Percentiles rank a stretch among this genome's conserved stretches.
Conservation (phyloP, 768 basidiomycete genomes). For the Gymnopilus junonius region DNA sequence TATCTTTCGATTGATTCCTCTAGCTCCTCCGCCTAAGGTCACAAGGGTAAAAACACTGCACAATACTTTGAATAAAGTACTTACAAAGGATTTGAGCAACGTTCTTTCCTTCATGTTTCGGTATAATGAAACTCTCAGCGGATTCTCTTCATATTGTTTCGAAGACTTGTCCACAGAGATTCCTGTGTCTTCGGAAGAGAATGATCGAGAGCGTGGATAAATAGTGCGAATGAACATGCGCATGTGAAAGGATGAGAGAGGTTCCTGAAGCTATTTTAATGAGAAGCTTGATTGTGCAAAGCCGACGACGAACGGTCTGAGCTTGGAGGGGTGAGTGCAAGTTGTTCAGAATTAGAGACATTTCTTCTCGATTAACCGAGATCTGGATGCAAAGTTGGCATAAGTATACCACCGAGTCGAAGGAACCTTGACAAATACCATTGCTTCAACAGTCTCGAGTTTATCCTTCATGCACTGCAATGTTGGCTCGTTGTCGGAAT, state of each 20-base stretch:
- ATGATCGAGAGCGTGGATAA: background rate
- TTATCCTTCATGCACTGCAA: background rate
- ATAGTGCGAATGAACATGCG: background rate
- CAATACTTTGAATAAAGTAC: background rate
- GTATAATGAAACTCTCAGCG: background rate
- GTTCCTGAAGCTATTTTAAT: background rate
- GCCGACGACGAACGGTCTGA: background rate
- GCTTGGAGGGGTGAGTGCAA: background rate
- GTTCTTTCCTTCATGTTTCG: background rate
- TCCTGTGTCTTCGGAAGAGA: background rate
- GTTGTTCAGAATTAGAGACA: background rate
- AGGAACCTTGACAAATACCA: background rate
- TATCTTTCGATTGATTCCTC: background rate
- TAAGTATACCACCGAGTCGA: background rate
- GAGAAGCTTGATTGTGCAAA: background rate
- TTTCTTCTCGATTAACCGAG: background rate
- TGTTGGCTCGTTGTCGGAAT: background rate
- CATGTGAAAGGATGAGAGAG: background rate
- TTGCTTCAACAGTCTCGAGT: background rate
- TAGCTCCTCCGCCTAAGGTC: background rate
- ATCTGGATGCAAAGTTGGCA: background rate
- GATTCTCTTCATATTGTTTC: background rate
- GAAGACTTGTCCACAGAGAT: background rate
- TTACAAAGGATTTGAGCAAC: background rate
- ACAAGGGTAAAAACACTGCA: background rate